Base-by-base conservation (phyloP, 495 filamentous ascomycete genomes). In the Neurospora sublineolata region DNA sequence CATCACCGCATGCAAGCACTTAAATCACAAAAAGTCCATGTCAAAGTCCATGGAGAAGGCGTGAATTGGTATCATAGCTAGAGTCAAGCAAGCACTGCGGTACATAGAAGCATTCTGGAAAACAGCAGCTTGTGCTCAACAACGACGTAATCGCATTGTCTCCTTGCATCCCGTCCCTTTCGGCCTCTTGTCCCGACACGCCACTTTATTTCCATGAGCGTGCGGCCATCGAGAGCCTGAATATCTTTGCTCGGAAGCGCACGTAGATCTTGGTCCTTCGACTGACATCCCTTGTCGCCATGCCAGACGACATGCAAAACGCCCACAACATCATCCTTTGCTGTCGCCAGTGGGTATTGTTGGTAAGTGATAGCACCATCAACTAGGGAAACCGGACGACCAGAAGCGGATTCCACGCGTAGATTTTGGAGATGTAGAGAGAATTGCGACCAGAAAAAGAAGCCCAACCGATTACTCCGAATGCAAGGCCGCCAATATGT, bases 401-500 rank as follows among this genome's bases (percentile, higher is more conserved):
- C 69, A 69, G 68, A 68, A 68, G 70, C 44, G 58, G 38, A 72
- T 72, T 73, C 76, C 75, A 75, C 73, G 73, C 75, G 76, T 74
- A 76, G 73, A 76, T 77, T 77, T 73, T 70, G 74, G 52, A 74
- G 77, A 76, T 77, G 75, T 77, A 82, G 81, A 81, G 81, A 81
- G 77, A 80, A 79, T 76, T 79, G 80, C 79, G 77, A 79, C 81
- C 79, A 80, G 77, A 83, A 84, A 84, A 84, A 60, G 52, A 81
- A 83, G 80, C 84, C 83, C 83, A 85, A 83, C 83, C 83, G 76
- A 79, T 84, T 79, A 86, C 83, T 84, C 84, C 84, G 82, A 85
- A 85, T 85, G 84, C 83, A 84, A 83, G 83, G 78, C 83, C 77
- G 81, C 83, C 83, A 77, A 80, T 77, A 81, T 78, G 76, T 83